These are phyloP conservation scores for Globisporangium takayamanum DNA, from an alignment of 352 stramenopile genomes.

Conservation along the genomic window DNA sequence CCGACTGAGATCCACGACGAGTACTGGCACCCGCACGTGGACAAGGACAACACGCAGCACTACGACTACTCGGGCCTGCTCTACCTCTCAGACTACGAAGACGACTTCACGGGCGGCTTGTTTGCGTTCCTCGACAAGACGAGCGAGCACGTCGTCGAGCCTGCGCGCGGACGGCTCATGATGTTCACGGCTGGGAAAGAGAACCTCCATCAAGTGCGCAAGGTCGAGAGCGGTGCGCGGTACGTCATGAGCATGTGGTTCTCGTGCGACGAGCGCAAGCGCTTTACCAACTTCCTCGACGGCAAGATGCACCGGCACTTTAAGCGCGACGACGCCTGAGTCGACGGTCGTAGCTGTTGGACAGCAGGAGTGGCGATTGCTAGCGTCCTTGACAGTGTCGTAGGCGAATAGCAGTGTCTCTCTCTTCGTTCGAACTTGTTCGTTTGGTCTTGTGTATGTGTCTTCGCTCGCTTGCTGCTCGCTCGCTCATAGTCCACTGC, in stretches of 20 bases:
- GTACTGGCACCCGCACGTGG: slow-evolving; percentile 89
- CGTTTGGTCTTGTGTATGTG: too few species aligned
- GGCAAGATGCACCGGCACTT: slow-evolving; percentile 77
- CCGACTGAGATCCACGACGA: slow-evolving; percentile 86
- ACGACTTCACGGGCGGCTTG: slow-evolving; percentile 87
- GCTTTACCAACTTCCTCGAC: slow-evolving; percentile 90
- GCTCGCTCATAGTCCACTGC: too few species aligned
- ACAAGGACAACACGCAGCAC: slow-evolving; percentile 92
- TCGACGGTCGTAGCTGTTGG: background rate
- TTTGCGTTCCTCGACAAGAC: slow-evolving; percentile 86
- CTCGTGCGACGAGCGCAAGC: slow-evolving; percentile 79
- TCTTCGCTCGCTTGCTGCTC: too few species aligned
- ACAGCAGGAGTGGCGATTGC: too few species aligned
- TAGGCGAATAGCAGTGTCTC: too few species aligned
- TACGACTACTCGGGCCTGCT: slow-evolving; percentile 91
- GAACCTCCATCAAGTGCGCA: slow-evolving; percentile 83
- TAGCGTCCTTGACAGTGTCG: too few species aligned
- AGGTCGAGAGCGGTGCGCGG: slow-evolving; percentile 63
- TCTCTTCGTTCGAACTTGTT: too few species aligned
- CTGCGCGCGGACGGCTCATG: slow-evolving; percentile 69
- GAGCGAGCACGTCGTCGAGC: slow-evolving; percentile 65
- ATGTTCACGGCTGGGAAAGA: slow-evolving; percentile 89
- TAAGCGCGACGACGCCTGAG: slow-evolving; percentile 33
- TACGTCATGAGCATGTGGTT: slow-evolving; percentile 93
- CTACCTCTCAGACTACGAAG: slow-evolving; percentile 75